Evolutionary conservation across 768 basidiomycete genomes (phyloP).

Genomic region (Leccinum variicolor): DNA sequence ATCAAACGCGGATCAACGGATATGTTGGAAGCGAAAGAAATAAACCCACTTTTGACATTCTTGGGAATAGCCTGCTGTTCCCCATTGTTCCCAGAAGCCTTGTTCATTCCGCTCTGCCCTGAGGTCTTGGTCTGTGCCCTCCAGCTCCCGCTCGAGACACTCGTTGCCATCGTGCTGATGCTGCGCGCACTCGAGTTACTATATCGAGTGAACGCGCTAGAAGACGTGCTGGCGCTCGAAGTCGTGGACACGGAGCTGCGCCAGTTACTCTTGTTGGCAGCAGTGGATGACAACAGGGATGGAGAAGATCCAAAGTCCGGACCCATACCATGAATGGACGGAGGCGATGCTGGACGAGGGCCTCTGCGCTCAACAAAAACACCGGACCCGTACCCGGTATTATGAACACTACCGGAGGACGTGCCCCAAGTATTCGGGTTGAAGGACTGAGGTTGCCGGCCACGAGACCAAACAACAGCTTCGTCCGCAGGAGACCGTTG

Average conservation of each 20-base stretch:
- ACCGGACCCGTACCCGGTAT: slow-evolving; percentile 11
- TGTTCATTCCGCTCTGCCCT: slow-evolving; percentile 14
- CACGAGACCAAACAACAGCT: slow-evolving; percentile 46
- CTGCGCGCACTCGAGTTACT: slow-evolving; percentile 68
- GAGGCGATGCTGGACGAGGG: slow-evolving; percentile 55
- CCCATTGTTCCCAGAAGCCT: slow-evolving; percentile 13
- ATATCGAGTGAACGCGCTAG: slow-evolving; percentile 74
- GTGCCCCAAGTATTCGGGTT: slow-evolving; percentile 20
- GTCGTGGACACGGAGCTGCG: slow-evolving; percentile 72
- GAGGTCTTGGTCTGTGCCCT: slow-evolving; percentile 41
- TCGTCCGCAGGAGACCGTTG: slow-evolving; percentile 39
- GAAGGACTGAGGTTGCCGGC: slow-evolving; percentile 37
- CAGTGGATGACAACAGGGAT: slow-evolving; percentile 50
- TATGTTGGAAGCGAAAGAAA: not conserved
- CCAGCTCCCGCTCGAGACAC: slow-evolving; percentile 74
- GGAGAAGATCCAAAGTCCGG: slow-evolving; percentile 52
- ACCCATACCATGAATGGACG: slow-evolving; percentile 52
- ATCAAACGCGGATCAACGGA: slow-evolving; percentile 1
- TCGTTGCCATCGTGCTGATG: slow-evolving; percentile 78
- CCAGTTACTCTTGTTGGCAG: slow-evolving; percentile 52
- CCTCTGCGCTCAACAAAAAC: slow-evolving; percentile 31
- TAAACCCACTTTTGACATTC: slow-evolving; percentile 80
- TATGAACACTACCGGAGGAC: slow-evolving; percentile 11
- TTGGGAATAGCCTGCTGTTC: slow-evolving; percentile 42
- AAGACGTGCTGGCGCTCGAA: slow-evolving; percentile 64